Evolutionary conservation across 2,329 filamentous ascomycete genomes (phyloP).

Genomic region (Xylaria sp.): DNA sequence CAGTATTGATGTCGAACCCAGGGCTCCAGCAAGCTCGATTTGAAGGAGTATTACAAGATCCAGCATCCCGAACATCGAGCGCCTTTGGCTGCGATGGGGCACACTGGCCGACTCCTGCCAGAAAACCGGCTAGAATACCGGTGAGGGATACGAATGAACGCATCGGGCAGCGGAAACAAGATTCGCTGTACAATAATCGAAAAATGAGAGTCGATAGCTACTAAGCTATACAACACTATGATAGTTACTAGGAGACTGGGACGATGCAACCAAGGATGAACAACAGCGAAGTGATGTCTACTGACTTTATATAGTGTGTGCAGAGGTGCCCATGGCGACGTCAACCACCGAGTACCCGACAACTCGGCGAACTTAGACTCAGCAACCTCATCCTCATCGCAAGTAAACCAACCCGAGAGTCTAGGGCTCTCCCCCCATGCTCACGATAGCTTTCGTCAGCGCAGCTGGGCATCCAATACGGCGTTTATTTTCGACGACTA

Average conservation of each 20-base stretch:
- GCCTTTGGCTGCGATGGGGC: slow-evolving; percentile 22
- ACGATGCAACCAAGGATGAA: neutral
- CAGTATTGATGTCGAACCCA: slow-evolving; percentile 45
- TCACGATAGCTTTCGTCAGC: slow-evolving; percentile 21
- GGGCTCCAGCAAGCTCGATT: slow-evolving; percentile 45
- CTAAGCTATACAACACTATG: neutral
- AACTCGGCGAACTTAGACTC: neutral
- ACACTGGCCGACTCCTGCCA: slow-evolving; percentile 28
- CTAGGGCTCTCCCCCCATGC: neutral
- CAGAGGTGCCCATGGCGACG: neutral
- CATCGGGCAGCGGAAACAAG: slow-evolving; percentile 16
- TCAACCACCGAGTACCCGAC: neutral
- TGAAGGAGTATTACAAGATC: slow-evolving; percentile 38
- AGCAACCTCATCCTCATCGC: neutral
- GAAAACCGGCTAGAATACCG: slow-evolving; percentile 26
- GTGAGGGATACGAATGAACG: slow-evolving; percentile 13
- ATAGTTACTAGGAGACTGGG: neutral
- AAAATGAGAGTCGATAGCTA: slow-evolving; percentile 1
- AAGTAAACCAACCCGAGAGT: neutral
- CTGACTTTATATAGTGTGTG: slow-evolving; percentile 27
- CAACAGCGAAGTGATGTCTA: neutral
- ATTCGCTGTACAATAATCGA: neutral
- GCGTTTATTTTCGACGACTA: neutral
- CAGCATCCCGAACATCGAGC: slow-evolving; percentile 29
- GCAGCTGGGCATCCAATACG: slow-evolving; percentile 10